Conservation (phyloP, 169 alveolate genomes). For the Theileria equi region DNA sequence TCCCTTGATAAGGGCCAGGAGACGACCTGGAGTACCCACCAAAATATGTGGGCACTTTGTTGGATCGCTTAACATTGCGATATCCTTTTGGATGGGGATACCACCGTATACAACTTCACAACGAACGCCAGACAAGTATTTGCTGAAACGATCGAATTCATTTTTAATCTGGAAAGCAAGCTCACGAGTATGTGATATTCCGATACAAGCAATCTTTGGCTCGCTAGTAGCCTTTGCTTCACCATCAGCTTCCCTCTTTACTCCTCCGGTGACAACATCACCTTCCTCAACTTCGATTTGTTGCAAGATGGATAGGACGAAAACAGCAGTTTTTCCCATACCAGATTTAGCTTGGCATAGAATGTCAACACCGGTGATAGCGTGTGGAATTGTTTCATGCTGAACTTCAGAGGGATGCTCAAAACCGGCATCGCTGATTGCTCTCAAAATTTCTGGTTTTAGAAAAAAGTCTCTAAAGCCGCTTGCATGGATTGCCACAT, state of each 20-base stretch:
- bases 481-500: slow-evolving; percentile 88
- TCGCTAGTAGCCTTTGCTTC: slow-evolving; percentile 45
- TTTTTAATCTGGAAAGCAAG: slow-evolving; percentile 98
- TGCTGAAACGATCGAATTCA: slow-evolving; percentile 96
- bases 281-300: slow-evolving; percentile 88
- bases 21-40: slow-evolving; percentile 99
- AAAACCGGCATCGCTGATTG: slow-evolving; percentile 97
- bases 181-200: slow-evolving; percentile 98
- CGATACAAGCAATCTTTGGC: slow-evolving; percentile 86
- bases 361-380: slow-evolving; percentile 95
- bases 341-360: slow-evolving; percentile 99
- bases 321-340: slow-evolving; percentile 99
- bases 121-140: slow-evolving; percentile 90
- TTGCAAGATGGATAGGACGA: slow-evolving; percentile 95
- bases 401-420: slow-evolving; percentile 99
- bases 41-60: slow-evolving; percentile 91
- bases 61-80: slow-evolving; percentile 90
- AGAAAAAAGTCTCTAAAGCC: slow-evolving; percentile 95
- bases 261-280: slow-evolving; percentile 60
- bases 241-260: slow-evolving; percentile 53
- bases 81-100: slow-evolving; percentile 90
- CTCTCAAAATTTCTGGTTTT: slow-evolving; percentile 94
- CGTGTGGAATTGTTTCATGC: slow-evolving; percentile 98
- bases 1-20: slow-evolving; percentile 90
- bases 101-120: slow-evolving; percentile 99